Conservation (phyloP, 2,329 filamentous ascomycete species). For the Aciculosporium take region DNA sequence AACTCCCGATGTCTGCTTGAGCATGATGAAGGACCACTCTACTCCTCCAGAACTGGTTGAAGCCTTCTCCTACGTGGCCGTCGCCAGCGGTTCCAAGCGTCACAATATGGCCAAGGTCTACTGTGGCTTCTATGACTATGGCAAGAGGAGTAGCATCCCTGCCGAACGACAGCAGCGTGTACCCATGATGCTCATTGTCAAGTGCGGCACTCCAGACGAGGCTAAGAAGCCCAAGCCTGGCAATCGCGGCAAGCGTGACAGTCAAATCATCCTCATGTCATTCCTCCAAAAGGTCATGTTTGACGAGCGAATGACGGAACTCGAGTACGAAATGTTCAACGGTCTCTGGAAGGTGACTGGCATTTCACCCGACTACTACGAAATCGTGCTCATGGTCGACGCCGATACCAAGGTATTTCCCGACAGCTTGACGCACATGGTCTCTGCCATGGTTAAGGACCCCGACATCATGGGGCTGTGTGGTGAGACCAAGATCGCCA, state of each 20-base stretch:
- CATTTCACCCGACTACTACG: slow-evolving; percentile 95
- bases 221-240: slow-evolving; percentile 71
- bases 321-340: slow-evolving; percentile 99
- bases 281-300: slow-evolving; percentile 99
- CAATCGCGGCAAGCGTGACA: slow-evolving; percentile 96
- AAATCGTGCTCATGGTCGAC: slow-evolving; percentile 96
- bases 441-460: slow-evolving; percentile 97
- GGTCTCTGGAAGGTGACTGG: slow-evolving; percentile 97
- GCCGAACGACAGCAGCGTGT: slow-evolving; percentile 86
- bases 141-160: slow-evolving; percentile 63
- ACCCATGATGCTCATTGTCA: slow-evolving; percentile 93
- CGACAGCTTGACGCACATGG: slow-evolving; percentile 95
- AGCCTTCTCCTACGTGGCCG: slow-evolving; percentile 89
- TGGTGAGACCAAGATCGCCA: slow-evolving; percentile 98
- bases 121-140: slow-evolving; percentile 96
- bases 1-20: slow-evolving; percentile 77
- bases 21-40: slow-evolving; percentile 90
- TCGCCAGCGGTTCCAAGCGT: slow-evolving; percentile 86
- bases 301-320: slow-evolving; percentile 97
- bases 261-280: slow-evolving; percentile 97
- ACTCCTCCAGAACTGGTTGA: slow-evolving; percentile 68
- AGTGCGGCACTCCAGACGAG: slow-evolving; percentile 88
- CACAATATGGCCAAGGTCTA: slow-evolving; percentile 99
- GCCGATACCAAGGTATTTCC: slow-evolving; percentile 99
- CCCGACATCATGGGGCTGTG: slow-evolving; percentile 98